A percentile compares a stretch with the other conserved stretches of the same genome.
phyloP scores from a whole-genome alignment of 2,329 filamentous ascomycete genomes.

The Botrytis deweyae region DNA sequence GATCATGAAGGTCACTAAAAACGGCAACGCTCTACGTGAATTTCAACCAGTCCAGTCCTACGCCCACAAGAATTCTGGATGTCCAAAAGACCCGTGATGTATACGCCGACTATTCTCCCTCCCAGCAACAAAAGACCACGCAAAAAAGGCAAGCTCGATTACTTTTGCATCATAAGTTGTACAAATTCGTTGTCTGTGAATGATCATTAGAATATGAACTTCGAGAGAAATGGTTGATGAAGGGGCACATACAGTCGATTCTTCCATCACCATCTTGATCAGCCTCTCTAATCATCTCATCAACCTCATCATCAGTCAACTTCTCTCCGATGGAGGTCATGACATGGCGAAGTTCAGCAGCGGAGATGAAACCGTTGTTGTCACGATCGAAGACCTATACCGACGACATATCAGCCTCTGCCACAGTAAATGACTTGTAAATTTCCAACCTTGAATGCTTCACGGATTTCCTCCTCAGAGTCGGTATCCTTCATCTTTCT shows the following conservation, averaged over 20 bases:
- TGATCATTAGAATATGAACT: slow-evolving; percentile 32
- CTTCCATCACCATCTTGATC: slow-evolving; percentile 87
- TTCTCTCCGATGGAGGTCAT: slow-evolving; percentile 93
- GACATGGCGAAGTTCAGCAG: slow-evolving; percentile 82
- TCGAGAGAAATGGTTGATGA: background rate
- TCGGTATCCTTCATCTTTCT: slow-evolving; percentile 94
- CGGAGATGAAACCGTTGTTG: slow-evolving; percentile 90
- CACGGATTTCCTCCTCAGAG: slow-evolving; percentile 85
- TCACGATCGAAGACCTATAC: slow-evolving; percentile 76
- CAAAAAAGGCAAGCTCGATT: slow-evolving; percentile 24
- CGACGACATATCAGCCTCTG: slow-evolving; percentile 19
- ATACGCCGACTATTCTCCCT: slow-evolving; percentile 20
- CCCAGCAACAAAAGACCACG: slow-evolving; percentile 19
- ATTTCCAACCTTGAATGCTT: slow-evolving; percentile 77
- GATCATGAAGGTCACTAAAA: slow-evolving; percentile 12
- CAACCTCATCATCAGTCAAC: slow-evolving; percentile 85
- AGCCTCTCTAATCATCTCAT: slow-evolving; percentile 90
- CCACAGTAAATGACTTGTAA: background rate
- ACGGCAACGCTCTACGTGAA: slow-evolving; percentile 15
- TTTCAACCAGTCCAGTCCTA: slow-evolving; percentile 17
- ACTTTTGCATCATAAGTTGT: slow-evolving; percentile 96
- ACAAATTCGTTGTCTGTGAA: slow-evolving; percentile 82
- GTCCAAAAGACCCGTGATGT: slow-evolving; percentile 18
- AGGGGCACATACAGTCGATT: slow-evolving; percentile 71
- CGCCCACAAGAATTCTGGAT: slow-evolving; percentile 14